Conservation (phyloP, 1,284 basidiomycete species). For the Mycosarcoma maydis region DNA sequence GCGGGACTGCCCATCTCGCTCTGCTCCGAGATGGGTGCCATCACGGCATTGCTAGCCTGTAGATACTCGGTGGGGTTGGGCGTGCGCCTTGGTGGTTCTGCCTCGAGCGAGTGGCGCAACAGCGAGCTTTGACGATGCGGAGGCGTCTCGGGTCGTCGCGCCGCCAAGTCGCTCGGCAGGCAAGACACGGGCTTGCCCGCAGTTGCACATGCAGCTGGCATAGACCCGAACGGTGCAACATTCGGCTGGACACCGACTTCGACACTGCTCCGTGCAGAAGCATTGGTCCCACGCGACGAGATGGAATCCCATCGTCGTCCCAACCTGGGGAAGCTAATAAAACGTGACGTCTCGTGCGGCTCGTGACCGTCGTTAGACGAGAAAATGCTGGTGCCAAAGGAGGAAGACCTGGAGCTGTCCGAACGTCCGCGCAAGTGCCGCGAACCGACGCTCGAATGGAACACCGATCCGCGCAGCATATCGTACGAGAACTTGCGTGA, state of each 20-base stretch:
- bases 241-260: slow-evolving; percentile 14
- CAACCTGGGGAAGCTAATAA: slow-evolving; percentile 16
- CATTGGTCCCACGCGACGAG: slow-evolving; percentile 37
- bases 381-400: slow-evolving; percentile 36
- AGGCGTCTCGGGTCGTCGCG: slow-evolving; percentile 10
- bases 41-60: slow-evolving; percentile 17
- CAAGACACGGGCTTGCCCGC: slow-evolving; percentile 13
- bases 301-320: slow-evolving; percentile 45
- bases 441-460: slow-evolving; percentile 23
- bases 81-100: slow-evolving; percentile 5
- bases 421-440: slow-evolving; percentile 33
- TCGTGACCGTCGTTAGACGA: slow-evolving; percentile 23
- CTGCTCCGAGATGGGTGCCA: slow-evolving; percentile 44
- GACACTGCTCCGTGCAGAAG: slow-evolving; percentile 26
- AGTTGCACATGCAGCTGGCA: slow-evolving; percentile 3
- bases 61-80: slow-evolving; percentile 22
- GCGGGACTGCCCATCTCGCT: slow-evolving; percentile 40
- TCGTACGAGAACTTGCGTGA: slow-evolving; percentile 39
- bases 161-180: background rate
- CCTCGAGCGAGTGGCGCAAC: slow-evolving; percentile 19
- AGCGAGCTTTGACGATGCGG: slow-evolving; percentile 42
- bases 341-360: slow-evolving; percentile 19
- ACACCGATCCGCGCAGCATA: slow-evolving; percentile 17
- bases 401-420: slow-evolving; percentile 38
- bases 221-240: slow-evolving; percentile 1